Evolutionary conservation across 202 grass and related monocot genomes (phyloP), one percentile per base, ranked within the genome.

Genomic region (Cymbopogon flexuosus): DNA sequence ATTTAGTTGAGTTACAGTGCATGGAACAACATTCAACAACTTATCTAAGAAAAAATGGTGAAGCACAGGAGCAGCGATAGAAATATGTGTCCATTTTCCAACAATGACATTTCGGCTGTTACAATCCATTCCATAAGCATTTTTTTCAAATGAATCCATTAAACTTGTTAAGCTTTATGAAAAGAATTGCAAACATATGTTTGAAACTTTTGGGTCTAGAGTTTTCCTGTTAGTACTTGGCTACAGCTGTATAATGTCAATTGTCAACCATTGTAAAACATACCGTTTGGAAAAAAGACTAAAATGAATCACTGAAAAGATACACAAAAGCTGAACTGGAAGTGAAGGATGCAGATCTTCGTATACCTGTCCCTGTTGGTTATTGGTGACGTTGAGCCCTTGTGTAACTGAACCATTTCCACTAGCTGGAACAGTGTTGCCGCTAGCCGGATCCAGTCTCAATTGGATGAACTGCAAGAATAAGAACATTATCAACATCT

Each of bases 351-450:
- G 49, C 7, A 66, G 15, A 45, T 77, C 27, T 81, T 31, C 39
- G 72, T n/a, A 60, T 90, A 97, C 94, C 94, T 97, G 94, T 35
- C 94, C 95, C 62, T 91, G 88, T 73, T 91, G 90, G 45, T 75
- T 97, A 88, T 97, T 97, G 46, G 94, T 97, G 62, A 90, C 33
- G 59, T 21, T 88, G 59, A 97, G 68, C 42, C 46, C 91, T 81
- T 94, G 95, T 68, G 85, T 93, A 6, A 94, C 85, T 35, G 79
- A 82, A 81, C 88, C 88, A 87, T 77, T 89, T 68, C 86, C 90
- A 78, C 60, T 87, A 8, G 88, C 84, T 81, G 88, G 87, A 88
- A 93, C 85, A 87, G 83, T 75, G 76, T 87, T 94, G 69, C 90
- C 75, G 5, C 92, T 97, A 76, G 95, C 92, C 88, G 90, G 95